A percentile compares a stretch with the other conserved stretches of the same genome.
Evolutionary conservation across 129 eudicot genomes (phyloP).

Genomic region (Escallonia rubra): DNA sequence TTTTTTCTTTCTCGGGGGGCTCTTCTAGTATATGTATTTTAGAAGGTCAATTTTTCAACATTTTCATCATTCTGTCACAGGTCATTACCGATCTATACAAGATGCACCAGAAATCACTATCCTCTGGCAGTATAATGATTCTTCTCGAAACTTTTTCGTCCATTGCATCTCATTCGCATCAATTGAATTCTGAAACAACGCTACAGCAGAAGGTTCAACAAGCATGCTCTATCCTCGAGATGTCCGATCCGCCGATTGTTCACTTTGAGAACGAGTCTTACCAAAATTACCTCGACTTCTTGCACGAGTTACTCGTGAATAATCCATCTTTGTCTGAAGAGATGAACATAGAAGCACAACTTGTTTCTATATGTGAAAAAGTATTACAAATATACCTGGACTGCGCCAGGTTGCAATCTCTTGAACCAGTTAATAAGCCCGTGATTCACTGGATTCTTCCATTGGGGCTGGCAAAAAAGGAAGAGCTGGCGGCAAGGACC

Average conservation of each 20-base stretch:
- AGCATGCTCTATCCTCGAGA: slow-evolving; percentile 72
- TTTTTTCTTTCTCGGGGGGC: not conserved
- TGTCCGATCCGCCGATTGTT: slow-evolving; percentile 81
- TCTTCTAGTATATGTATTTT: too few relatives aligned
- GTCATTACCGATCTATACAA: slow-evolving; percentile 76
- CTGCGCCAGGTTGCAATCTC: slow-evolving; percentile 51
- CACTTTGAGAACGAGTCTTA: slow-evolving; percentile 87
- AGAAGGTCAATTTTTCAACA: not conserved
- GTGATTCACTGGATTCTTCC: slow-evolving; percentile 67
- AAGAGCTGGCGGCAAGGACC: slow-evolving; percentile 84
- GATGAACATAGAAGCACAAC: slow-evolving; percentile 50
- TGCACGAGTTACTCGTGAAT: slow-evolving; percentile 48
- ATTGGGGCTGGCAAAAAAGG: slow-evolving; percentile 67
- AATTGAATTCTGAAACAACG: slow-evolving; percentile 43
- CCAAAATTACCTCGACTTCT: slow-evolving; percentile 56
- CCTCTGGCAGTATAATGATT: slow-evolving; percentile 39
- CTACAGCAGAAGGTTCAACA: slow-evolving; percentile 61
- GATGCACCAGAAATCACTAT: slow-evolving; percentile 48
- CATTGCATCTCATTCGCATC: slow-evolving; percentile 58
- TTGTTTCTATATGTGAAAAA: slow-evolving; percentile 54
- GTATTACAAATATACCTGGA: slow-evolving; percentile 57
- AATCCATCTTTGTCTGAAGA: slow-evolving; percentile 48
- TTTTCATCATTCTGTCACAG: slow-evolving; percentile 28
- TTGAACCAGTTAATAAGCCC: slow-evolving; percentile 12
- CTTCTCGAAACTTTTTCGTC: slow-evolving; percentile 57